Conservation (phyloP, 139 green algal genomes). For the Marvania coccoides region DNA sequence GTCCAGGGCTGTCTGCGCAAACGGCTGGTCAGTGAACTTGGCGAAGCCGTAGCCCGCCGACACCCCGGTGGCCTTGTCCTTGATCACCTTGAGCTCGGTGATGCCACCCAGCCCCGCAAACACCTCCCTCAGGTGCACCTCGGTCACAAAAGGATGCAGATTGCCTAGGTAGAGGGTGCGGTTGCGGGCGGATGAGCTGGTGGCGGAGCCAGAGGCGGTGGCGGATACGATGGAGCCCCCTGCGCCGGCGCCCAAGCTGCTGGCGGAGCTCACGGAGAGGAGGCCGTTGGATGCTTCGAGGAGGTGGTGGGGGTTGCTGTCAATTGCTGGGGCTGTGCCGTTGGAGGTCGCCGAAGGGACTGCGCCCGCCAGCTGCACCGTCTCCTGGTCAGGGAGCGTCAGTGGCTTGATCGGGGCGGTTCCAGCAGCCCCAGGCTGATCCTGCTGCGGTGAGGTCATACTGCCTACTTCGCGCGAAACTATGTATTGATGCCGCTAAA, state of each 20-base stretch:
- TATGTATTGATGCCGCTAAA: too few relatives aligned
- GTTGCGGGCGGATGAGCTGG: neutral
- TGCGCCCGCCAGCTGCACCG: too few relatives aligned
- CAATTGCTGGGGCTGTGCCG: neutral
- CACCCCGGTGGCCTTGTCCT: slow-evolving; percentile 42
- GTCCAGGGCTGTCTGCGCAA: slow-evolving; percentile 21
- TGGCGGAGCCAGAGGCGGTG: neutral
- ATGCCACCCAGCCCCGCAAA: slow-evolving; percentile 27
- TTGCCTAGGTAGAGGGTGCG: slow-evolving; percentile 49
- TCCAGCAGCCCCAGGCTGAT: too few relatives aligned
- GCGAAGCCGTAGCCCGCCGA: slow-evolving; percentile 67
- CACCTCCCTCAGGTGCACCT: slow-evolving; percentile 41
- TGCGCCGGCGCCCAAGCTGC: neutral
- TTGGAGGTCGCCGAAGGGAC: neutral
- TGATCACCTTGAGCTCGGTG: slow-evolving; percentile 40
- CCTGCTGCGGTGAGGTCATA: too few relatives aligned
- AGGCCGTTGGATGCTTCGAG: neutral
- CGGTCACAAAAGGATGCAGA: slow-evolving; percentile 54
- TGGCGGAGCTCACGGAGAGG: neutral
- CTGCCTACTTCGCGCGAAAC: too few relatives aligned
- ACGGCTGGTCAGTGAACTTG: slow-evolving; percentile 29
- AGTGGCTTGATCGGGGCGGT: too few relatives aligned
- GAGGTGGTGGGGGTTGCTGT: neutral
- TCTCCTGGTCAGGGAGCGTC: too few relatives aligned
- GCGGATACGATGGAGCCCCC: neutral